Evolutionary conservation across 352 stramenopile species (phyloP).

Genomic region (Salisapilia sapeloensis): DNA sequence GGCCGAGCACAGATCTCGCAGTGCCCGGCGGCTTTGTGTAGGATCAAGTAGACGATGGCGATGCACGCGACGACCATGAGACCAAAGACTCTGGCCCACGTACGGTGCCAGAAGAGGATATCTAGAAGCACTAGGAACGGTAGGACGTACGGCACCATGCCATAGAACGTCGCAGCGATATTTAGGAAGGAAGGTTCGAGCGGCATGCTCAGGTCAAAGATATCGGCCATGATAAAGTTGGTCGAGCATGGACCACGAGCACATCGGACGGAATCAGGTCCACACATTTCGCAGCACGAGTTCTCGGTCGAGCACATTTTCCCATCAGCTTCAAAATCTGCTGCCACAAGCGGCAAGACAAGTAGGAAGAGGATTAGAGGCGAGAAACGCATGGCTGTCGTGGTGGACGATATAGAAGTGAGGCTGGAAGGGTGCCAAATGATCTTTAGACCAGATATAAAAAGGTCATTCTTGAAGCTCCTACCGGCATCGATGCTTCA

Average conservation of each 20-base stretch:
- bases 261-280: constrained; percentile 22
- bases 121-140: constrained; percentile 17
- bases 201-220: constrained; percentile 36
- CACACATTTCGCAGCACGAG: constrained; percentile 30
- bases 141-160: constrained; percentile 37
- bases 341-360: too few species aligned
- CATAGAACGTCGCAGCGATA: too few species aligned
- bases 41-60: constrained; percentile 17
- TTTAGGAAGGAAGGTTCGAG: too few species aligned
- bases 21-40: constrained; percentile 20
- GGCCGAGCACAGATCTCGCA: constrained; percentile 26
- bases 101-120: constrained; percentile 18
- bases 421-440: too few species aligned
- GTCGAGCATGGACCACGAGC: constrained; percentile 28
- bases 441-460: too few species aligned
- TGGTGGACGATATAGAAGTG: too few species aligned
- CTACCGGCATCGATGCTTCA: too few species aligned
- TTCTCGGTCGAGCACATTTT: too few species aligned
- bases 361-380: too few species aligned
- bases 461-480: too few species aligned
- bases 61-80: constrained; percentile 32
- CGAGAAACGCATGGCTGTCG: too few species aligned
- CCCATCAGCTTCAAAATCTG: too few species aligned
- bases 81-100: constrained; percentile 23
- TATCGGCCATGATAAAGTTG: constrained; percentile 13